Evolutionary conservation across 1,284 basidiomycete genomes (phyloP).

Genomic region (Meira nashicola): DNA sequence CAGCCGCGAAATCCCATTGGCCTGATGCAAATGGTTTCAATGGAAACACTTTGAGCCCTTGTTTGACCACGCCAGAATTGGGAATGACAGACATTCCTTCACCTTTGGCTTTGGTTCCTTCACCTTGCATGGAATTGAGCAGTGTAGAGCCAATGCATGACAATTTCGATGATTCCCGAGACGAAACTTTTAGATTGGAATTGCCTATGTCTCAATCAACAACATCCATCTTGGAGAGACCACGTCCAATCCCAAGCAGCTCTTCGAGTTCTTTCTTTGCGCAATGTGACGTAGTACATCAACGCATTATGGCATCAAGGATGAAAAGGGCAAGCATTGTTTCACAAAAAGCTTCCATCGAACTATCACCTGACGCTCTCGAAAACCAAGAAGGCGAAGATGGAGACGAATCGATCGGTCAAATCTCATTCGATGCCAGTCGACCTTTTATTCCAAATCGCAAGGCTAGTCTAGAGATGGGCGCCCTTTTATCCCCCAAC

Average conservation of each 20-base stretch:
- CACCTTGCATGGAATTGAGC: not conserved
- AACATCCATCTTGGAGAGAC: not conserved
- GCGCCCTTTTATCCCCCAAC: too few species aligned
- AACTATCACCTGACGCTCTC: too few species aligned
- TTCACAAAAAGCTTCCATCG: too few species aligned
- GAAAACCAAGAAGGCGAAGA: too few species aligned
- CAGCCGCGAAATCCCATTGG: not conserved
- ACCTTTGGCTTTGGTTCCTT: not conserved
- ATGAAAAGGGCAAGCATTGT: not conserved
- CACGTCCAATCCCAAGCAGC: not conserved
- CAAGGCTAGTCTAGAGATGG: too few species aligned
- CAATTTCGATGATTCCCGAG: not conserved
- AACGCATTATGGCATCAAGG: not conserved
- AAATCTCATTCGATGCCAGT: too few species aligned
- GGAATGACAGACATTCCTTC: not conserved
- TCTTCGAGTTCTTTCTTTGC: not conserved
- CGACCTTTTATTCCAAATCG: too few species aligned
- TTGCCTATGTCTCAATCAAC: not conserved
- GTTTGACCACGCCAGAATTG: not conserved
- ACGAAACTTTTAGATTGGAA: too few species aligned
- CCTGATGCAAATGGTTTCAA: not conserved
- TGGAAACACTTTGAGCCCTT: slow-evolving; percentile 4
- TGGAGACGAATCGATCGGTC: too few species aligned
- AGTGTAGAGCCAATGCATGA: not conserved
- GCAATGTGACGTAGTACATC: not conserved